Percentiles rank a stretch among this genome's conserved stretches.
Evolutionary conservation across 495 filamentous ascomycete genomes (phyloP).

Genomic region (Penicillium salamii): DNA sequence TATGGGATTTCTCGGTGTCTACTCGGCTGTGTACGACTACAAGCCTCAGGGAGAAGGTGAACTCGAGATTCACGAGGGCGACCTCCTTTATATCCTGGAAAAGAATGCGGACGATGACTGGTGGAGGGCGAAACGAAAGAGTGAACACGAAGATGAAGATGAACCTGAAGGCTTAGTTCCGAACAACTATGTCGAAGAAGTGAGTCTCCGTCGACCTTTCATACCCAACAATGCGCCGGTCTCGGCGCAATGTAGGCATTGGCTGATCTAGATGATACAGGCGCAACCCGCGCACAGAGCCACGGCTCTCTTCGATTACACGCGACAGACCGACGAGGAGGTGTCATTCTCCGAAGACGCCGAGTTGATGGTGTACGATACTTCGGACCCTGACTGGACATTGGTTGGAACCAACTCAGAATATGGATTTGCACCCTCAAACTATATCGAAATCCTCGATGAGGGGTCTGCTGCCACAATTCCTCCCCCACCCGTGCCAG

Average conservation of each 20-base stretch:
- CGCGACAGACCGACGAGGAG: slow-evolving; percentile 95
- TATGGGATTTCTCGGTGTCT: slow-evolving; percentile 86
- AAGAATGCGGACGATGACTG: slow-evolving; percentile 89
- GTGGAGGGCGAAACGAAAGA: slow-evolving; percentile 99
- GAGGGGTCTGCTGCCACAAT: slow-evolving; percentile 21
- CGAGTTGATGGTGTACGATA: slow-evolving; percentile 79
- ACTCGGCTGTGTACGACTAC: slow-evolving; percentile 93
- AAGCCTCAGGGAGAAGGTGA: slow-evolving; percentile 84
- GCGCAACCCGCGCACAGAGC: slow-evolving; percentile 69
- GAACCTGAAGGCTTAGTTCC: slow-evolving; percentile 92
- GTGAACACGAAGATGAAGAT: slow-evolving; percentile 83
- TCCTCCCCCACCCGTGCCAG: slow-evolving; percentile 22
- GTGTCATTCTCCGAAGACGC: slow-evolving; percentile 93
- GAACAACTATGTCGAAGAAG: slow-evolving; percentile 95
- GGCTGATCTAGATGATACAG: slow-evolving; percentile 41
- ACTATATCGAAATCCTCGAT: slow-evolving; percentile 79
- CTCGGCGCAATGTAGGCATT: background rate
- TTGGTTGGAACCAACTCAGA: slow-evolving; percentile 81
- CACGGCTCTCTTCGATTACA: slow-evolving; percentile 93
- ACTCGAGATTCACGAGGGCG: slow-evolving; percentile 82
- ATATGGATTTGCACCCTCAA: slow-evolving; percentile 94
- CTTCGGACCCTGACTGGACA: slow-evolving; percentile 93
- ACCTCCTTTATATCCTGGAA: slow-evolving; percentile 87
- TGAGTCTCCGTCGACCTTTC: slow-evolving; percentile 49
- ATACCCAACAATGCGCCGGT: background rate